Base-by-base conservation (phyloP, 805 yeast genomes). In the Candida quercuum region DNA sequence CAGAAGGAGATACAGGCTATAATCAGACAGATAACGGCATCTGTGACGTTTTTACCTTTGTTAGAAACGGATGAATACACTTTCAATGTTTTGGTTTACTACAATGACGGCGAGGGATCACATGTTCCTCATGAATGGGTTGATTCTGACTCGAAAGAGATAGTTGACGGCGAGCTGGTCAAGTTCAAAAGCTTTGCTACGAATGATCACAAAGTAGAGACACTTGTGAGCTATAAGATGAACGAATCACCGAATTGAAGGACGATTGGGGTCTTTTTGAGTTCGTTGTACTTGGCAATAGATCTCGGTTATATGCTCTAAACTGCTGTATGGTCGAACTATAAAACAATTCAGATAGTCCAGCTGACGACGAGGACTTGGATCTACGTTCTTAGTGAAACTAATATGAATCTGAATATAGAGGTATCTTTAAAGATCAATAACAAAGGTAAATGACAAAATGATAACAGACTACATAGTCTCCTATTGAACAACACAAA, bases 21-120 rank as follows among this genome's bases (percentile, higher is more conserved):
- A 6, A 78, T 89, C 28, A 73, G 96, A 37, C 97, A 89, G 49
- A 84, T 89, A 36, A 86, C 95, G 0, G 86, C 95, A 0, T 80
- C 93, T 29, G 86, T 85, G 2, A 77, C 96, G 0, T 87, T 88
- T 54, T 67, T 89, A 28, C 98, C 98, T 0, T 71, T 81, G 18
- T 61, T 89, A 21, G 76, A 74, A 10, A 77, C 71, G 12, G 76
- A 70, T 15, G 68, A 69, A 11, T 77, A 81, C 52, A 85, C 96
- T 0, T 87, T 89, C 59, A 87, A 84, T 51, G 91, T 89, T 1
- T 63, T 87, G 37, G 96, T 88, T 0, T 83, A 81, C 52, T 29
- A 29, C n/a, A 29, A 22, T 8, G 84, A 96, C 0, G 84, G 81
- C 47, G 80, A 82, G 4, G 64, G 65, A 47, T 74, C 81, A 4